Evolutionary conservation across 2,329 filamentous ascomycete species (phyloP).

Genomic region (Trichoderma sp.): DNA sequence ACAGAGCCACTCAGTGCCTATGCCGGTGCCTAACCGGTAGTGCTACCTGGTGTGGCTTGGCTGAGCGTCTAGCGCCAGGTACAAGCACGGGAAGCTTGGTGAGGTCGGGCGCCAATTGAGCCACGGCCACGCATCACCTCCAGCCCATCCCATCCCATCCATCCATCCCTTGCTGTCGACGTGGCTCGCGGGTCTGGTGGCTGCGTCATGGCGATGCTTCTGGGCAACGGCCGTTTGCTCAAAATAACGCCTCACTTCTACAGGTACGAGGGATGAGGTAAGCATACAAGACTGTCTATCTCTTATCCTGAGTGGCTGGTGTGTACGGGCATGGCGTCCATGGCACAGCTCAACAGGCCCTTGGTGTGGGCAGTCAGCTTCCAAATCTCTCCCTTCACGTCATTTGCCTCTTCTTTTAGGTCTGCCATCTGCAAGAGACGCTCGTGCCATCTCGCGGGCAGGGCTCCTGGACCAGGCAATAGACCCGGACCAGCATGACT

Average conservation of each 20-base stretch:
- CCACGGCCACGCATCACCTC: neutral
- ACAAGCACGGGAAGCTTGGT: neutral
- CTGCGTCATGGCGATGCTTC: neutral
- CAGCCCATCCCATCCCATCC: neutral
- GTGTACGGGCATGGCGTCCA: neutral
- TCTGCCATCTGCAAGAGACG: neutral
- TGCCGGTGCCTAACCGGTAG: neutral
- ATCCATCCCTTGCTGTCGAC: slow-evolving; percentile 5
- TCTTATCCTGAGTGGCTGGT: neutral
- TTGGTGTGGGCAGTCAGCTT: neutral
- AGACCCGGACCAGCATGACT: neutral
- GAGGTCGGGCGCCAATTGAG: slow-evolving; percentile 11
- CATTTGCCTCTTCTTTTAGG: neutral
- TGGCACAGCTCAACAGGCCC: neutral
- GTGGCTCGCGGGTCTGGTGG: slow-evolving; percentile 13
- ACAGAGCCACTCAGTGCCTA: neutral
- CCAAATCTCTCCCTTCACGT: neutral
- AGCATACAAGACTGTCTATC: neutral
- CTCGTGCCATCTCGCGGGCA: neutral
- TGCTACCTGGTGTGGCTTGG: neutral
- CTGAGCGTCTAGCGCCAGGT: slow-evolving; percentile 11
- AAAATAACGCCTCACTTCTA: neutral
- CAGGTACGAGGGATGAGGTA: neutral
- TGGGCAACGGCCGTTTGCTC: neutral
- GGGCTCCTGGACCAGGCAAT: neutral